Percentiles rank a stretch among this genome's conserved stretches.
phyloP scores from a whole-genome alignment of 495 filamentous ascomycete species.

The Tuber borchii region DNA sequence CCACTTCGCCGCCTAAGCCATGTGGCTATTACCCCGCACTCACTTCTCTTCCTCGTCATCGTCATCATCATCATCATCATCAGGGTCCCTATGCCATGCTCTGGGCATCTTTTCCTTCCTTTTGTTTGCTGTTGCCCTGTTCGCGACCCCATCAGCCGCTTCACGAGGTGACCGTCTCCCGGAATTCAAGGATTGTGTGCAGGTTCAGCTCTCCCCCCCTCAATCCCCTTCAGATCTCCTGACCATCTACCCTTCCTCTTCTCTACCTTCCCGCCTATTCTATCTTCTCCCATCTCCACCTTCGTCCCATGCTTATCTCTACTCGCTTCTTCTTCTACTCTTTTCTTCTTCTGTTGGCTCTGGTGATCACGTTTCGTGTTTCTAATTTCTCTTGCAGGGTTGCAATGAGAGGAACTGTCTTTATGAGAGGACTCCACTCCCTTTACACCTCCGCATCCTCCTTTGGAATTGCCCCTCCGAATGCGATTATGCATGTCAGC shows the following conservation, averaged over 20 bases:
- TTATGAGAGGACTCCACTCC: constrained; percentile 44
- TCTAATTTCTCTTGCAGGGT: constrained; percentile 49
- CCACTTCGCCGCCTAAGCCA: constrained; percentile 1
- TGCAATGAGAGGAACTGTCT: constrained; percentile 77
- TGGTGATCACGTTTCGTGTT: constrained; percentile 9
- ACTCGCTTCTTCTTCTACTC: background rate
- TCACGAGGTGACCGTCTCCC: constrained; percentile 80
- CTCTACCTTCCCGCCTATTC: constrained; percentile 5
- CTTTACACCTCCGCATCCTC: constrained; percentile 63
- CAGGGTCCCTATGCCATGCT: constrained; percentile 24
- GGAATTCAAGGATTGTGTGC: constrained; percentile 81
- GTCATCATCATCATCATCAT: constrained; percentile 9
- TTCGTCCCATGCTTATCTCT: background rate
- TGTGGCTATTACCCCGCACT: constrained; percentile 7
- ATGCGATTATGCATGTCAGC: constrained; percentile 98
- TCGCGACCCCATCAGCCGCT: constrained; percentile 53
- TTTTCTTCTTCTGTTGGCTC: constrained; percentile 21
- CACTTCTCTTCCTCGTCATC: constrained; percentile 14
- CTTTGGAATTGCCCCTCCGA: constrained; percentile 78
- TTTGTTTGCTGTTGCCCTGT: constrained; percentile 46
- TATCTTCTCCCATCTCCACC: constrained; percentile 1
- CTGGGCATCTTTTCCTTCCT: constrained; percentile 24
- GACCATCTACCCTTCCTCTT: background rate
- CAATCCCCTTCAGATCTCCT: background rate
- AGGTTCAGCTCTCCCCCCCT: constrained; percentile 50